Conservation (phyloP, 2,329 filamentous ascomycete genomes). For the Phoma sp. region DNA sequence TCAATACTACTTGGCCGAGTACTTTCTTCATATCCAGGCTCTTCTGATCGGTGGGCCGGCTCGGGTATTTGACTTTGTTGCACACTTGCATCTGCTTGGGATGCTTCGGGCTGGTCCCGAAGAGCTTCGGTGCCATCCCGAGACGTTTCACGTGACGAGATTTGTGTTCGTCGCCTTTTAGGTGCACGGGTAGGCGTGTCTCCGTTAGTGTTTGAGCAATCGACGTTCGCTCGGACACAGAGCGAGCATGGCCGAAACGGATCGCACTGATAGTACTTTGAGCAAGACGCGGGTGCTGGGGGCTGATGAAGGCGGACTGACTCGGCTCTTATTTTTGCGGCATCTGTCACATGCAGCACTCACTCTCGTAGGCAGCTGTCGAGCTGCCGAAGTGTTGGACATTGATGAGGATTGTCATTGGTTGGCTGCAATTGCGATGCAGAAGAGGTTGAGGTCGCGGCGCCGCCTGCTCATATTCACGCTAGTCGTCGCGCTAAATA, state of each 20-base stretch:
- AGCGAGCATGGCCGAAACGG: slow-evolving; percentile 44
- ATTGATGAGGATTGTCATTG: not conserved
- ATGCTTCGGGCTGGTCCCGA: not conserved
- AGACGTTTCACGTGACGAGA: slow-evolving; percentile 9
- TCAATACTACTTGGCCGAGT: slow-evolving; percentile 3
- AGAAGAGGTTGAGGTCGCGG: not conserved
- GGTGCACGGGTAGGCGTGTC: not conserved
- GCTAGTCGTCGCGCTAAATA: no score
- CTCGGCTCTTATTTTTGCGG: slow-evolving; percentile 20
- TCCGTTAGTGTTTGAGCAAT: slow-evolving; percentile 2
- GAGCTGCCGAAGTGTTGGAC: slow-evolving; percentile 1
- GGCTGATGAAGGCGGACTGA: slow-evolving; percentile 1
- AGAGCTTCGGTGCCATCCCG: slow-evolving; percentile 3
- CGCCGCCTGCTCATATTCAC: no score
- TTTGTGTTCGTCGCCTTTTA: slow-evolving; percentile 16
- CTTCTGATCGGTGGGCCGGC: not conserved
- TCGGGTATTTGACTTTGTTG: not conserved
- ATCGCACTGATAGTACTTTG: slow-evolving; percentile 42
- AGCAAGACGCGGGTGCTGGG: not conserved
- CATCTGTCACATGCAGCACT: slow-evolving; percentile 22
- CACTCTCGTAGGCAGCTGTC: slow-evolving; percentile 15
- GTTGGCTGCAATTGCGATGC: not conserved
- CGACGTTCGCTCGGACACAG: slow-evolving; percentile 40
- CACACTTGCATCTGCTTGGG: not conserved
- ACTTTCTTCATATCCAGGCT: not conserved